Conservation (phyloP, 1,284 basidiomycete genomes). For the Cystobasidium pallidum region DNA sequence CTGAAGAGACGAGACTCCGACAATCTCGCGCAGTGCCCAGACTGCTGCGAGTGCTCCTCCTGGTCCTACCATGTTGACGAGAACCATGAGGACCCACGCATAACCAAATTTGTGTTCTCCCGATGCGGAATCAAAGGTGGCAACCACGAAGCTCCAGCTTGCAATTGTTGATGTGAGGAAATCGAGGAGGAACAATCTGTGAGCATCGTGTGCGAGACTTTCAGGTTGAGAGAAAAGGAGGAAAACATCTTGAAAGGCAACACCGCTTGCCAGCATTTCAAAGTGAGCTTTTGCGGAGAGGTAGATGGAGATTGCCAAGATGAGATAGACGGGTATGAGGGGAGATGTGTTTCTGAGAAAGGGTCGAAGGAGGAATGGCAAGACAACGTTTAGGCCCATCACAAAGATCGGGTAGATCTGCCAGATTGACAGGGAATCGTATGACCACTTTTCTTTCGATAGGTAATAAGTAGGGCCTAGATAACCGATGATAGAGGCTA, state of each 20-base stretch:
- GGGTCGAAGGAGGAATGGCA: conserved; percentile 27
- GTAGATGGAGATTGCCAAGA: conserved; percentile 25
- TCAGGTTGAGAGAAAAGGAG: conserved; percentile 15
- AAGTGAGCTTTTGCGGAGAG: conserved; percentile 37
- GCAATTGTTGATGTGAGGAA: conserved; percentile 33
- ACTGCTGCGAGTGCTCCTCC: conserved; percentile 24
- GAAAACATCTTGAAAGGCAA: conserved; percentile 34
- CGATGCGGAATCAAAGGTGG: conserved; percentile 19
- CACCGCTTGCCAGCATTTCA: conserved; percentile 32
- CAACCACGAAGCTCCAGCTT: conserved; percentile 12
- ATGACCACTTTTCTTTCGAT: conserved; percentile 14
- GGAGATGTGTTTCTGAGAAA: conserved; percentile 25
- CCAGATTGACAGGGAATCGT: conserved; percentile 38
- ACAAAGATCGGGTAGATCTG: conserved; percentile 41
- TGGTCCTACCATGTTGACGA: conserved; percentile 22
- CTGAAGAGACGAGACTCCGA: conserved; percentile 14
- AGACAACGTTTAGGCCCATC: background rate
- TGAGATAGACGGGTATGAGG: conserved; percentile 21
- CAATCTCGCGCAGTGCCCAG: conserved; percentile 37
- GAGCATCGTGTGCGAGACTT: conserved; percentile 18
- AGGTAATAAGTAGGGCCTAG: conserved; percentile 28
- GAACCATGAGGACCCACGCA: background rate
- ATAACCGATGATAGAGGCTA: conserved; percentile 32
- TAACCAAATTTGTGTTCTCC: conserved; percentile 36
- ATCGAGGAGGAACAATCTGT: conserved; percentile 41